Conservation (phyloP, 2,329 filamentous ascomycete species). For the Pseudonectria buxi region DNA sequence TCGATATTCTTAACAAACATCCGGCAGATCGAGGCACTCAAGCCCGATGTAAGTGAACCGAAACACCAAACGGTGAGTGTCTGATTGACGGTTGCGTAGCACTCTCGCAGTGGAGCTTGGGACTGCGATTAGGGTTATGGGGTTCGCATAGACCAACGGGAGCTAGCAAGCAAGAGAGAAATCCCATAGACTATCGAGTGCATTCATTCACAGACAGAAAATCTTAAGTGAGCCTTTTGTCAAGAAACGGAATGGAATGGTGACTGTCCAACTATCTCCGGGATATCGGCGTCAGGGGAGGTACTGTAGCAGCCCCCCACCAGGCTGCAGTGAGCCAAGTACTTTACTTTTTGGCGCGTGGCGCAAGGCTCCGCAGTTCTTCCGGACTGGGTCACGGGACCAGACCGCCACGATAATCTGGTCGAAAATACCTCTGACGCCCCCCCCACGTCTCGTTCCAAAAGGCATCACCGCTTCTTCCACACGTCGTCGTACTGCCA, state of each 20-base stretch:
- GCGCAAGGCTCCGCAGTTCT: constrained; percentile 10
- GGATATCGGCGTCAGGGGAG: constrained; percentile 1
- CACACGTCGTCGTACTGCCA: constrained; percentile 5
- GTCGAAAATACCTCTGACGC: constrained; percentile 19
- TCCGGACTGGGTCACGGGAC: constrained; percentile 18
- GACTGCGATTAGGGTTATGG: no score
- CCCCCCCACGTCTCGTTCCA: constrained; percentile 7
- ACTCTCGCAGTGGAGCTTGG: not conserved
- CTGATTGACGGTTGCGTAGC: not conserved
- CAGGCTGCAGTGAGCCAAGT: constrained; percentile 8
- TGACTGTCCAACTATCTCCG: not conserved
- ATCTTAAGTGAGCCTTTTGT: no score
- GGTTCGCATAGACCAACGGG: no score
- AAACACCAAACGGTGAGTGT: not conserved
- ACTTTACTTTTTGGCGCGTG: constrained; percentile 1
- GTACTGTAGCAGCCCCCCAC: constrained; percentile 14
- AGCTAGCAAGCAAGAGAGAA: no score
- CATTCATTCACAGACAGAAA: no score
- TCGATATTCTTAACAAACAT: constrained; percentile 98
- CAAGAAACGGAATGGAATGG: no score
- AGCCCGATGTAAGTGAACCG: no score
- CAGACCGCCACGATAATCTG: constrained; percentile 18
- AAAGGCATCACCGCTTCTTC: constrained; percentile 6
- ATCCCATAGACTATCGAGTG: not conserved
- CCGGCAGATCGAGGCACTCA: constrained; percentile 49